Evolutionary conservation across 2,329 filamentous ascomycete species (phyloP).

Genomic region (Pseudopyricularia javanii): DNA sequence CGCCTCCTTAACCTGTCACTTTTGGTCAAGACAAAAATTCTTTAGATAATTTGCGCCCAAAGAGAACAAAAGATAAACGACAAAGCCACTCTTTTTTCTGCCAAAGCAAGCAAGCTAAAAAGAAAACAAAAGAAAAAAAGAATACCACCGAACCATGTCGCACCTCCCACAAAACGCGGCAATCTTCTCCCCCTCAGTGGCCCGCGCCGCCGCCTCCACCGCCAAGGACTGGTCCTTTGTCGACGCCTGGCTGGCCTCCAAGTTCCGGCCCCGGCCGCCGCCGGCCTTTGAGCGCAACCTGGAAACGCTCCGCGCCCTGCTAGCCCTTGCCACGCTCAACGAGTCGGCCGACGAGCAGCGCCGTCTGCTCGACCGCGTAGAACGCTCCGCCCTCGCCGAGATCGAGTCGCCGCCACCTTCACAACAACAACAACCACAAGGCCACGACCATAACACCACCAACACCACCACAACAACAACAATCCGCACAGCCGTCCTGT

Average conservation of each 20-base stretch:
- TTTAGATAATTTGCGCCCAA: no score
- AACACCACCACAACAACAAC: constrained; percentile 7
- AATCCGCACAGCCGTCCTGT: constrained; percentile 30
- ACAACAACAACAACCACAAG: constrained; percentile 3
- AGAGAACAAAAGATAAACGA: no score
- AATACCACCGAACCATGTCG: constrained; percentile 16
- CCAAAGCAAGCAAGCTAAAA: no score
- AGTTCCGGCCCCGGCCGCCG: constrained; percentile 49
- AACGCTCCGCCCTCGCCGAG: constrained; percentile 45
- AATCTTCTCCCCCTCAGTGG: constrained; percentile 56
- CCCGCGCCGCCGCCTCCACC: constrained; percentile 65
- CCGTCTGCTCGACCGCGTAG: constrained; percentile 41
- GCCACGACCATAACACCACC: not conserved
- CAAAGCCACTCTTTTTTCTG: no score
- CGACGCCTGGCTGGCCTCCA: constrained; percentile 67
- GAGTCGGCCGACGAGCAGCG: constrained; percentile 66
- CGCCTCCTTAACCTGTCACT: no score
- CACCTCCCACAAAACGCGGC: constrained; percentile 29
- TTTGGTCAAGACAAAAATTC: no score
- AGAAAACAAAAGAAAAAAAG: not conserved
- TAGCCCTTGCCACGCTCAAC: constrained; percentile 63
- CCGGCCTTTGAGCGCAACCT: constrained; percentile 73
- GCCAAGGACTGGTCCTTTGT: constrained; percentile 88
- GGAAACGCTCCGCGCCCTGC: constrained; percentile 64
- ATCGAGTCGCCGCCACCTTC: constrained; percentile 24